Conservation (phyloP, 495 filamentous ascomycete species). For the Penicillium paxilli region DNA sequence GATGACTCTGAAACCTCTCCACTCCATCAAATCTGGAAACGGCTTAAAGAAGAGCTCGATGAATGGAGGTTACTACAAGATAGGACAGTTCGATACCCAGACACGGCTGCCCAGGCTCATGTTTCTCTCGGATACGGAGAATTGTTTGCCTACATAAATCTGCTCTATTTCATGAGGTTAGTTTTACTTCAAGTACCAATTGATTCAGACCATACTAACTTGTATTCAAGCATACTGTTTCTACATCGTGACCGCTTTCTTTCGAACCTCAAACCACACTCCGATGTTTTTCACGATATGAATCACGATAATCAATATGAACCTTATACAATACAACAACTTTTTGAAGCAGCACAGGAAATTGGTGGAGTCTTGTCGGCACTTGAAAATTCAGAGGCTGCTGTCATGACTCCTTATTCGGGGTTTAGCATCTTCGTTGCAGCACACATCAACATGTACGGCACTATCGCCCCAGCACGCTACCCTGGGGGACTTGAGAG, state of each 20-base stretch:
- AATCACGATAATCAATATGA: slow-evolving; percentile 17
- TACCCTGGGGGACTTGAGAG: slow-evolving; percentile 40
- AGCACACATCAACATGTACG: slow-evolving; percentile 50
- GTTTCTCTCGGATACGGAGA: slow-evolving; percentile 45
- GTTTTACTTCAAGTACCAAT: background rate
- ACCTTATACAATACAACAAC: slow-evolving; percentile 30
- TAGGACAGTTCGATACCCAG: slow-evolving; percentile 37
- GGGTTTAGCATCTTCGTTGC: slow-evolving; percentile 48
- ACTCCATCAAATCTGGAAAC: slow-evolving; percentile 30
- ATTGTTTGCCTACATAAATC: slow-evolving; percentile 46
- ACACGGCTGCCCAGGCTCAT: slow-evolving; percentile 40
- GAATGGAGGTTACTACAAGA: slow-evolving; percentile 46
- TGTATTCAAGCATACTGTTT: slow-evolving; percentile 32
- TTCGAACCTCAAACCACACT: slow-evolving; percentile 30
- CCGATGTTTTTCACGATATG: slow-evolving; percentile 25
- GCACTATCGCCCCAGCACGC: slow-evolving; percentile 34
- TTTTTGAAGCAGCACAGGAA: slow-evolving; percentile 41
- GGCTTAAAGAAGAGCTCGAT: slow-evolving; percentile 38
- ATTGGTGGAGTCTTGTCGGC: slow-evolving; percentile 37
- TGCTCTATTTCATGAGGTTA: slow-evolving; percentile 48
- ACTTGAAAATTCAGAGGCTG: slow-evolving; percentile 35
- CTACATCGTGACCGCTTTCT: slow-evolving; percentile 44
- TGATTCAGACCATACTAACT: background rate
- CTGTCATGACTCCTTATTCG: slow-evolving; percentile 45
- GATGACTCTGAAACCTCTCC: slow-evolving; percentile 13